Base-by-base conservation (phyloP, 192 early-diverging fungal genomes). In the Backusella parvicylindrica region DNA sequence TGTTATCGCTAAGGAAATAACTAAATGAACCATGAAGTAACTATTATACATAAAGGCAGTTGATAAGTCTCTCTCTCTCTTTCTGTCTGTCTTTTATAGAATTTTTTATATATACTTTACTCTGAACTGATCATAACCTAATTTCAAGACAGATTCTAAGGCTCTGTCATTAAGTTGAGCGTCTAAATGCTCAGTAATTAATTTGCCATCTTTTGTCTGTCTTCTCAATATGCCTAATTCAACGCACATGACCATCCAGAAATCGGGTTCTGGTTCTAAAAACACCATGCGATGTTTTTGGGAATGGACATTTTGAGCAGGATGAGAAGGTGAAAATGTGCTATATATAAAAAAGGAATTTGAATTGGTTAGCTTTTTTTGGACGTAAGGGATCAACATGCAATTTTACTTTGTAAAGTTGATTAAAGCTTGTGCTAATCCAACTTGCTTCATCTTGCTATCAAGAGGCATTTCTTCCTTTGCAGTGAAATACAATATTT, bases 401-500 rank as follows among this genome's bases (percentile, higher is more conserved):
- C n/a, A n/a, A n/a, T n/a, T 64, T 50, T 83, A 90, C 89, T 72
- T 77, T 32, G 90, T 85, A 80, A 92, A 92, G 36, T 90, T 87
- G 31, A 92, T 87, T 6, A 95, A 81, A 0, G 89, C 93, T 33
- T 92, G 88, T 4, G 90, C 91, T n/a, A 93, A 81, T 9, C 93
- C 93, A 36, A 93, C 89, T 70, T 93, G 90, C 18, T 90, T 82
- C 72, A 95, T 85, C 79, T 92, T 91, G 37, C 85, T 86, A 74
- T 93, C 91, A 70, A 91, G 73, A 16, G 91, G 89, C 9, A 92
- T 88, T 6, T 86, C 88, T 40, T 81, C 82, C 64, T 90, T 89
- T 9, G 92, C 90, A 1, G 88, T 84, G 68, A 92, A 94, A 71
- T 89, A 94, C 2, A 94, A 78, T 26, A 94, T 80, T 77, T 94